Evolutionary conservation across 2,329 filamentous ascomycete species (phyloP), one percentile per base, ranked within the genome.

Genomic region (Lecanosticta acicola): DNA sequence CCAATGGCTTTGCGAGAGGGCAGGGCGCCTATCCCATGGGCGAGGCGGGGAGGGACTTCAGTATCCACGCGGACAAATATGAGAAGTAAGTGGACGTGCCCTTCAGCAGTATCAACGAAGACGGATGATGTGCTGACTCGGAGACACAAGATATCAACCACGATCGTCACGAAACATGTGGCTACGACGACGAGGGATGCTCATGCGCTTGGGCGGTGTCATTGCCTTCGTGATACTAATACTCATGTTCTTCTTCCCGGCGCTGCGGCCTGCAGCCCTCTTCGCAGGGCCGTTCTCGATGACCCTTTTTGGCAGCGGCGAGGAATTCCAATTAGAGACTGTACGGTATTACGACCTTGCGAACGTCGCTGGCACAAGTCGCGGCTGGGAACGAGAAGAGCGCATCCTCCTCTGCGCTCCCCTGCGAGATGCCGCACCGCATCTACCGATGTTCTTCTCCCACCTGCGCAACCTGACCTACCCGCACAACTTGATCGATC

Each of bases 391-490:
- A 68, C 79, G 89, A 49, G 93, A 94, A 66, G 93, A 98, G 71
- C 82, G 93, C 54, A 95, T 98, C 56, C 76, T 98, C 24, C 79
- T 98, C 47, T 97, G 93, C 68, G 93, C 94, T 13, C 93, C 93
- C 36, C 78, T 98, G 45, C 81, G 93, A 68, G 94, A 98, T 68
- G 93, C 93, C 37, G 83, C 94, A 62, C 78, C 87, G 19, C 93
- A 98, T 75, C 71, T 98, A 39, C 80, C 84, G 51, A 97, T 98
- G 91, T 97, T 98, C 78, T 98, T 98, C 71, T 85, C 85, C n/a
- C 94, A 98, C 65, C 76, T 98, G 48, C 83, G 83, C 57, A 98
- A 98, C 70, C 84, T 98, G 56, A 98, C 93, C 14, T 98, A 98
- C 63, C 93, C 93, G 0, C 93, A 98, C 66, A 85, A 94, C 64